Percentiles rank a stretch among this genome's conserved stretches.
Evolutionary conservation across 2,329 filamentous ascomycete species (phyloP).

Genomic region (Pestalotiopsis fici): DNA sequence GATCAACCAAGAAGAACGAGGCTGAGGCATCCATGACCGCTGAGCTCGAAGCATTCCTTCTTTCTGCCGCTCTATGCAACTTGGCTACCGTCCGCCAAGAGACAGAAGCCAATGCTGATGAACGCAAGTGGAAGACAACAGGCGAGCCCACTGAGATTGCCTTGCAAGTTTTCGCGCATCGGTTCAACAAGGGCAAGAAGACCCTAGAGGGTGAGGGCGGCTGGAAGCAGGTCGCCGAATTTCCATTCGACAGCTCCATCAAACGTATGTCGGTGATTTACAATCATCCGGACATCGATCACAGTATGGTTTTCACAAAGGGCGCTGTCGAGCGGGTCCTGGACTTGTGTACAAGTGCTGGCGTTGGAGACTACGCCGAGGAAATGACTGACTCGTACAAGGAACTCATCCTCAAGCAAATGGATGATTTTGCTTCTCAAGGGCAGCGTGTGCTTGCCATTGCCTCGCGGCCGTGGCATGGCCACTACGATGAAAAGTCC

Average conservation of each 20-base stretch:
- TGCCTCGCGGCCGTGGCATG: constrained; percentile 62
- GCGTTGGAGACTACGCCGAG: constrained; percentile 37
- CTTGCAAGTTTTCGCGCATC: constrained; percentile 12
- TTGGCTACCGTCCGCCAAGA: constrained; percentile 60
- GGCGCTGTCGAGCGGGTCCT: constrained; percentile 63
- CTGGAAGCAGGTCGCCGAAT: constrained; percentile 70
- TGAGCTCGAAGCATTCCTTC: constrained; percentile 51
- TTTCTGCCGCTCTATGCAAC: constrained; percentile 66
- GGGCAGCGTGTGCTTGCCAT: constrained; percentile 74
- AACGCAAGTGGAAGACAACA: constrained; percentile 60
- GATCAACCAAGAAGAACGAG: constrained; percentile 33
- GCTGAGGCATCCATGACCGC: constrained; percentile 45
- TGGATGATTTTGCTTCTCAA: constrained; percentile 62
- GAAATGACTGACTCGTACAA: constrained; percentile 53
- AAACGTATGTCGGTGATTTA: constrained; percentile 83
- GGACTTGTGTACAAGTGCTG: constrained; percentile 54
- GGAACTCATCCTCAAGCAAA: constrained; percentile 51
- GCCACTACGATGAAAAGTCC: constrained; percentile 39
- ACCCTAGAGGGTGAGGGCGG: constrained; percentile 45
- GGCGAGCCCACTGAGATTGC: constrained; percentile 33
- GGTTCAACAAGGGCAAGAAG: constrained; percentile 27
- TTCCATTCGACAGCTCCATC: constrained; percentile 76
- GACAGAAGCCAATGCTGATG: constrained; percentile 51
- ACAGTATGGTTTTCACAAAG: constrained; percentile 60
- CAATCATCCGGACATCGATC: constrained; percentile 44